Conservation (phyloP, 495 filamentous ascomycete species). For the Penicillium bialowiezense region DNA sequence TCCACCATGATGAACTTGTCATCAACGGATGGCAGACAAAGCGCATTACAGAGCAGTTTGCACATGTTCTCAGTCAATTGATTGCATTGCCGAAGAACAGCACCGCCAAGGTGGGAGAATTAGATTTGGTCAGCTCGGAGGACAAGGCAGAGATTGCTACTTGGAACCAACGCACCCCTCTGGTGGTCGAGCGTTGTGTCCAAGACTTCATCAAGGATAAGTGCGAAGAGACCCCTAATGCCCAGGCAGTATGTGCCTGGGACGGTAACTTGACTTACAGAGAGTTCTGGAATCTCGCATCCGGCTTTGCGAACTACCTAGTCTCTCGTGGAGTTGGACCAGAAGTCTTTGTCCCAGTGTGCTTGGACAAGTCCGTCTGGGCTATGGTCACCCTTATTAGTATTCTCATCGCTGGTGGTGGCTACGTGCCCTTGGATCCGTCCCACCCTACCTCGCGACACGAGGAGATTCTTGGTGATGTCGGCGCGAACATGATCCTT, state of each 20-base stretch:
- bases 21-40: conserved; percentile 36
- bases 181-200: conserved; percentile 39
- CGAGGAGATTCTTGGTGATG: conserved; percentile 39
- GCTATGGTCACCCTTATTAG: conserved; percentile 50
- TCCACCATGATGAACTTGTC: conserved; percentile 38
- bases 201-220: conserved; percentile 43
- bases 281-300: conserved; percentile 34
- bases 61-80: conserved; percentile 34
- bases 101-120: conserved; percentile 22
- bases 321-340: conserved; percentile 44
- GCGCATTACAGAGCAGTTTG: conserved; percentile 32
- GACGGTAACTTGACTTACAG: conserved; percentile 43
- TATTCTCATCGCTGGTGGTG: conserved; percentile 56
- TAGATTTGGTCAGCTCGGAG: conserved; percentile 32
- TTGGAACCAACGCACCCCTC: conserved; percentile 31
- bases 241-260: conserved; percentile 40
- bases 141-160: conserved; percentile 32
- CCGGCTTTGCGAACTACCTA: conserved; percentile 37
- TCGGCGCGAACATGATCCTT: conserved; percentile 36
- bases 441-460: conserved; percentile 49
- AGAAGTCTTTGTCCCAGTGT: conserved; percentile 53
- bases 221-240: conserved; percentile 25
- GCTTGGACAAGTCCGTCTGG: conserved; percentile 56
- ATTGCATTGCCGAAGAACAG: conserved; percentile 26
- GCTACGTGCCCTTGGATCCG: conserved; percentile 58